Evolutionary conservation across 495 filamentous ascomycete genomes (phyloP), one percentile per base, ranked within the genome.

Genomic region (Aspergillus egyptiacus): DNA sequence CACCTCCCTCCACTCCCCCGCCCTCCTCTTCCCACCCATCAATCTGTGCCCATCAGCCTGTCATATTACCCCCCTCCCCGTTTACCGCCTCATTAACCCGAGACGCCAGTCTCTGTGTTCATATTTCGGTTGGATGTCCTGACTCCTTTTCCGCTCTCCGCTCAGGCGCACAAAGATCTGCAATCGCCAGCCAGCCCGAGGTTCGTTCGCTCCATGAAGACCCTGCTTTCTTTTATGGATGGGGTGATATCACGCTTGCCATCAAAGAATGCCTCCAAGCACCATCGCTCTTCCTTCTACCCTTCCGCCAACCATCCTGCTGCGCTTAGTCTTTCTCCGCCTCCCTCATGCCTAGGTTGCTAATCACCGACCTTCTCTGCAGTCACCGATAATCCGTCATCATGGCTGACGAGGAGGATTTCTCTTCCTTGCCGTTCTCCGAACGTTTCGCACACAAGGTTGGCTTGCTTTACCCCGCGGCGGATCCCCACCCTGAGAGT

Each of bases 391-490:
- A 47, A 50, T 28, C 39, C 51, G 20, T 54, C 53, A 61, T 33
- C 19, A 79, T 79, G 76, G 72, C 73, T 50, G 76, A 79, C 5
- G 87, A 91, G 64, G 87, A 91, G 53, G 90, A 96, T 62, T 94
- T 85, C 63, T 87, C 81, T 66, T 78, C 82, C 53, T 71, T 96
- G 37, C 85, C 91, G 11, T 68, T 95, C 32, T 77, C 82, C 7
- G 90, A 95, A 47, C 80, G 88, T 59, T 95, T 91, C 65, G 66
- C 82, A 33, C 89, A 96, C 73, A 96, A 96, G 79, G 85, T 88
- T 60, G 56, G 76, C 59, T 50, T 34, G 10, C 5, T 36, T 6
- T 3, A 36, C 42, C 35, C 46, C 14, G 15, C 6, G 9, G 14
- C 1, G 9, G 31, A 19, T 11, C 17, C 17, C 5, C 14, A n/a